A percentile compares a stretch with the other conserved stretches of the same genome.
Evolutionary conservation across 2,329 filamentous ascomycete genomes (phyloP).

Genomic region (Cladophialophora chaetospira): DNA sequence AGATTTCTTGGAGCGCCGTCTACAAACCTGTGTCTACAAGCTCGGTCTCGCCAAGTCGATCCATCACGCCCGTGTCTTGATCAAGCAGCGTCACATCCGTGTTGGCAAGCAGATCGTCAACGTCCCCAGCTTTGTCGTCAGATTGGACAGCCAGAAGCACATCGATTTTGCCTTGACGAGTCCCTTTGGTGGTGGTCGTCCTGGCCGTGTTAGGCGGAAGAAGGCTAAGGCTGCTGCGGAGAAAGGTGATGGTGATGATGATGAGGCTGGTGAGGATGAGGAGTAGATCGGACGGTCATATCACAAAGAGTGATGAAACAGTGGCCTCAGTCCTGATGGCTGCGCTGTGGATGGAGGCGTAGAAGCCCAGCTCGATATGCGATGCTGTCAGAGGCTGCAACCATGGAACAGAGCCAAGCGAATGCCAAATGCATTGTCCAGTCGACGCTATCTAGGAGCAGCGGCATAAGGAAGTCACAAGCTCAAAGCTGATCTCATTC

Average conservation of each 20-base stretch:
- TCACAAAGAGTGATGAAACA: background rate
- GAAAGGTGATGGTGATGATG: conserved; percentile 45
- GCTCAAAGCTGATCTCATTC: background rate
- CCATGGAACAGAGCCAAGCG: background rate
- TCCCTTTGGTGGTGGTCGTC: conserved; percentile 94
- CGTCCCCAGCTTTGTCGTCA: conserved; percentile 98
- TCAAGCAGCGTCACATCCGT: conserved; percentile 98
- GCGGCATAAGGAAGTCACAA: background rate
- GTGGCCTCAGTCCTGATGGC: background rate
- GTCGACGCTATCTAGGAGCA: background rate
- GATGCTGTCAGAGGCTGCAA: background rate
- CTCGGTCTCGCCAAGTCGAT: conserved; percentile 99
- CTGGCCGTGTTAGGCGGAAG: conserved; percentile 98
- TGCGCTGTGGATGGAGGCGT: background rate
- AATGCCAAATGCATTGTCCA: background rate
- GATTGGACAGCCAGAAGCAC: conserved; percentile 99
- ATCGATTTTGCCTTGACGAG: conserved; percentile 98
- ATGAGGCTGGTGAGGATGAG: conserved; percentile 51
- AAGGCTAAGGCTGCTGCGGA: conserved; percentile 96
- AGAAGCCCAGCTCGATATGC: too few relatives aligned
- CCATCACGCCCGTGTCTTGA: conserved; percentile 99
- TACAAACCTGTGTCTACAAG: conserved; percentile 99
- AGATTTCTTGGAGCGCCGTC: conserved; percentile 99
- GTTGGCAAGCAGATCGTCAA: conserved; percentile 99
- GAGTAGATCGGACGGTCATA: conserved; percentile 54